These are phyloP conservation scores for Euphorbia tirucalli DNA, from an alignment of 345 rosid species.

Conservation along the genomic window DNA sequence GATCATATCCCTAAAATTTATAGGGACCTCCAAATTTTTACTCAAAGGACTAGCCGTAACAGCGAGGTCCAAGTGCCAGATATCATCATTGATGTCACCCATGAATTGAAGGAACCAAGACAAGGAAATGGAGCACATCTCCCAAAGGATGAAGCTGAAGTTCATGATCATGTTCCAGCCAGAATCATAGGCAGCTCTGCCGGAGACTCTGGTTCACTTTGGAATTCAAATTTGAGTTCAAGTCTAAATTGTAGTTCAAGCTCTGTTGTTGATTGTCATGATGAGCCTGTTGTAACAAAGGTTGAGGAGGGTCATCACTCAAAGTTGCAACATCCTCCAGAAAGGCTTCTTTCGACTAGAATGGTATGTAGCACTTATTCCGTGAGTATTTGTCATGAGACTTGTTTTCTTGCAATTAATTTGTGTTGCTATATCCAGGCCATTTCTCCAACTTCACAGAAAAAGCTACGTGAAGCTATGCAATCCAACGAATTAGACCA, in stretches of 20 bases:
- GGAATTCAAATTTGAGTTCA: conserved; percentile 20
- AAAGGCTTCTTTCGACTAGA: conserved; percentile 59
- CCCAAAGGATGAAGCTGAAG: conserved; percentile 30
- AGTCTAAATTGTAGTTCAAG: conserved; percentile 19
- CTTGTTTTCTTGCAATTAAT: background rate
- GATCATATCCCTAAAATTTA: background rate
- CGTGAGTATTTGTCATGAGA: background rate
- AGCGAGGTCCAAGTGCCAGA: conserved; percentile 24
- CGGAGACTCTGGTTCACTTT: conserved; percentile 17
- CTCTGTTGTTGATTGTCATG: conserved; percentile 21
- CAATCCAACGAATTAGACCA: conserved; percentile 40
- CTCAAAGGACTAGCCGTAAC: conserved; percentile 19
- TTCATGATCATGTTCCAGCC: conserved; percentile 28
- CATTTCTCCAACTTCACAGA: conserved; percentile 79
- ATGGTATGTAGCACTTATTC: conserved; percentile 44
- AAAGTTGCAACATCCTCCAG: conserved; percentile 40
- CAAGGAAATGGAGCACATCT: conserved; percentile 19
- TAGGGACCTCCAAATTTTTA: conserved; percentile 6
- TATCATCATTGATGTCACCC: conserved; percentile 7
- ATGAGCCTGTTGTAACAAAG: conserved; percentile 10
- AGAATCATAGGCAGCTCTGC: conserved; percentile 26
- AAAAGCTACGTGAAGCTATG: conserved; percentile 62
- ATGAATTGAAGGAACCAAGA: conserved; percentile 16
- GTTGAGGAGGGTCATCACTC: conserved; percentile 16
- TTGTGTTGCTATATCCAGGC: conserved; percentile 39